Percentiles rank a stretch among this genome's conserved stretches.
Conservation (phyloP, 129 eudicot species). For the Chrysanthemum seticuspe region DNA sequence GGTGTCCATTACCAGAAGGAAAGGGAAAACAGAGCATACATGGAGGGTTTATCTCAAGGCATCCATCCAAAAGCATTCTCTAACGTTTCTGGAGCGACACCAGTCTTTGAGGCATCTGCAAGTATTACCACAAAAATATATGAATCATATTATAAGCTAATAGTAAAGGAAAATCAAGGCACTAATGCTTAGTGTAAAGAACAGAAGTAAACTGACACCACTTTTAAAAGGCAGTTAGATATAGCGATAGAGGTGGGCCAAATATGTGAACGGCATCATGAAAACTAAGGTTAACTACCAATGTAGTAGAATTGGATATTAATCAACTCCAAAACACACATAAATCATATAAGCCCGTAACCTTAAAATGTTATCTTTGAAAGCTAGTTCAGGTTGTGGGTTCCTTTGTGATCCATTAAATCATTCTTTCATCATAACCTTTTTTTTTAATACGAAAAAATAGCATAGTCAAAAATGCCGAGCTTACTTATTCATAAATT, state of each 20-base stretch:
- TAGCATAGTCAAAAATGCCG: neutral
- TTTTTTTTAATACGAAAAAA: neutral
- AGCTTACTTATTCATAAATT: neutral
- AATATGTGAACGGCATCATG: too few species aligned
- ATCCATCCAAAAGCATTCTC: slow-evolving; percentile 38
- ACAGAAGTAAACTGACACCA: neutral
- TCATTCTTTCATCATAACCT: neutral
- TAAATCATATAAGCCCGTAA: neutral
- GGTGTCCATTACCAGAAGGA: too few species aligned
- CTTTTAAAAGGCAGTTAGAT: neutral
- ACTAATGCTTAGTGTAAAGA: slow-evolving; percentile 6
- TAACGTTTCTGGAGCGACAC: slow-evolving; percentile 81
- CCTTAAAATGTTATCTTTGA: neutral
- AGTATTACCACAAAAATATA: neutral
- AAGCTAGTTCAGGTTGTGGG: neutral
- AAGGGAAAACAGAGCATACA: too few species aligned
- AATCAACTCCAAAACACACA: too few species aligned
- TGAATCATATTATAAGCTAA: neutral
- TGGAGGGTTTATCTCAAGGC: too few species aligned
- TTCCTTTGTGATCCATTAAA: neutral
- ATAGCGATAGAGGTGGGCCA: too few species aligned
- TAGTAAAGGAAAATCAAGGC: neutral
- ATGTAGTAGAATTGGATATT: too few species aligned
- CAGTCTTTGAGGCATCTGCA: slow-evolving; percentile 82
- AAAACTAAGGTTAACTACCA: too few species aligned